phyloP scores from a whole-genome alignment of 2,329 filamentous ascomycete species.

The Talaromyces amestolkiae region DNA sequence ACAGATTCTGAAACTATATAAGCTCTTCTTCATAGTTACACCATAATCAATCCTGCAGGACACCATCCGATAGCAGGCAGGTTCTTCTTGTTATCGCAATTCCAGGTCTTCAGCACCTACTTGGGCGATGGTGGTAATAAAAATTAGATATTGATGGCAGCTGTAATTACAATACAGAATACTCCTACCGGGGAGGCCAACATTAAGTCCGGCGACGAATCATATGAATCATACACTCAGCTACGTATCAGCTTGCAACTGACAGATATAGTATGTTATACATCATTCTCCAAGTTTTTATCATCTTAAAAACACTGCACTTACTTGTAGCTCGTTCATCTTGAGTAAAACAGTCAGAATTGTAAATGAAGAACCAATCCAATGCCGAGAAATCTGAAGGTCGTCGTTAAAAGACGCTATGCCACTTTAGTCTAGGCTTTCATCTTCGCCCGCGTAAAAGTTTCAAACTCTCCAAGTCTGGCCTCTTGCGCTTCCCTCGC shows the following conservation, averaged over 20 bases:
- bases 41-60: too few relatives aligned
- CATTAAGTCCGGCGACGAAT: conserved; percentile 12
- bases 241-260: neutral
- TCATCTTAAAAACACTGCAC: neutral
- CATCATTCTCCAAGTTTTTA: neutral
- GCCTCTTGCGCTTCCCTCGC: neutral
- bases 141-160: neutral
- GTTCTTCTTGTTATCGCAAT: neutral
- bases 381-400: neutral
- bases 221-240: neutral
- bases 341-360: neutral
- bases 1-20: neutral
- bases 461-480: conserved; percentile 11
- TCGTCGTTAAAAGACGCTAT: conserved; percentile 9
- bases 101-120: neutral
- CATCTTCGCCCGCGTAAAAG: conserved; percentile 15
- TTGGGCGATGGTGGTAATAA: neutral
- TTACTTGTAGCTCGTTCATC: neutral
- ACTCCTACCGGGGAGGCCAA: conserved; percentile 12
- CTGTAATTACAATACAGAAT: conserved; percentile 10
- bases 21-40: too few relatives aligned
- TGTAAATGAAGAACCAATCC: neutral
- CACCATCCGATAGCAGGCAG: neutral
- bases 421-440: conserved; percentile 15
- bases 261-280: neutral